A percentile compares a stretch with the other conserved stretches of the same genome.
These are phyloP conservation scores for Pythium aristosporum DNA, from an alignment of 352 stramenopile species.

Conservation along the genomic window DNA sequence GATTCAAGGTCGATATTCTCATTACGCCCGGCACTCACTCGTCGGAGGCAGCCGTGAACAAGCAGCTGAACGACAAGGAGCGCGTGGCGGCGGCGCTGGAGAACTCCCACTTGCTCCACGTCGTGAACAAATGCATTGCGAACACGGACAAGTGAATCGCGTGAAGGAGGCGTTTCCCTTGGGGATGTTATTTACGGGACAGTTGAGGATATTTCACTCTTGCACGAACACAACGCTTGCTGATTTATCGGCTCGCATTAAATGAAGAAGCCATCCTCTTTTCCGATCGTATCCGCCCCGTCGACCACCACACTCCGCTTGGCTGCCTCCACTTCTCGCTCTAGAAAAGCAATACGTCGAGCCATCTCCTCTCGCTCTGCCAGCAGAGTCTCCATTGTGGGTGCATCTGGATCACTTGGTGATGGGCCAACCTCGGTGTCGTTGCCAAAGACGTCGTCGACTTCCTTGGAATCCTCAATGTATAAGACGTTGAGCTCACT, in stretches of 20 bases:
- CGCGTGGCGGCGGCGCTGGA: constrained; percentile 94
- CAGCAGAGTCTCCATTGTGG: constrained; percentile 28
- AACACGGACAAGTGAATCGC: constrained; percentile 82
- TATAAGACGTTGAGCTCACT: constrained; percentile 23
- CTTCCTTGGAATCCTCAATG: constrained; percentile 39
- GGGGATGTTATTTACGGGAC: constrained; percentile 20
- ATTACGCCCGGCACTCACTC: constrained; percentile 95
- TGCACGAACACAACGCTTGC: too few relatives aligned
- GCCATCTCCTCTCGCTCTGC: constrained; percentile 37
- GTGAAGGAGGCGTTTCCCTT: neutral
- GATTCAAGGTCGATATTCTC: constrained; percentile 94
- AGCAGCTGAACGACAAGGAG: constrained; percentile 98
- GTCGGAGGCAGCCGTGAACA: constrained; percentile 95
- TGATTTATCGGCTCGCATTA: neutral
- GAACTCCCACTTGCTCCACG: constrained; percentile 94
- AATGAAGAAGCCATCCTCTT: constrained; percentile 26
- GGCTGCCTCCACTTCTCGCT: constrained; percentile 21
- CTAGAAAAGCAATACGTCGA: constrained; percentile 41
- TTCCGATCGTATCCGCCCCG: neutral
- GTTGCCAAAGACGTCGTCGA: constrained; percentile 29
- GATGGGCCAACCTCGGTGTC: neutral
- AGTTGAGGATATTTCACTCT: neutral
- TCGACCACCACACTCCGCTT: constrained; percentile 9
- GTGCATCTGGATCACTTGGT: neutral
- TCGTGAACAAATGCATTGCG: constrained; percentile 96